phyloP scores from a whole-genome alignment of 352 stramenopile species.

The Phytophthora ramorum region DNA sequence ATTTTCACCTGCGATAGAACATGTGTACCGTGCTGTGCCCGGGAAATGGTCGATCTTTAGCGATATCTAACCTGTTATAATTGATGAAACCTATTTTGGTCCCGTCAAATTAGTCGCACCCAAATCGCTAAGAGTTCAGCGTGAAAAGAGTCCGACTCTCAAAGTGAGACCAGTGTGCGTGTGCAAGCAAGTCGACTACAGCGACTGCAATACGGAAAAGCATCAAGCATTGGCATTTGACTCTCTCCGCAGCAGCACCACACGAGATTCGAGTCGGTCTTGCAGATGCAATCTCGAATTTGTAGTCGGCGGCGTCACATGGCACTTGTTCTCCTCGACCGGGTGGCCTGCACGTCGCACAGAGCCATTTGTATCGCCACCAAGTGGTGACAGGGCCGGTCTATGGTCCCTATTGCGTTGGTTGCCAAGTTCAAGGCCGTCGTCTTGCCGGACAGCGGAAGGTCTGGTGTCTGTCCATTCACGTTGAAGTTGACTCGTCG shows the following conservation, averaged over 20 bases:
- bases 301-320: neutral
- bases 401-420: constrained; percentile 7
- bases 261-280: neutral
- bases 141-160: constrained; percentile 8
- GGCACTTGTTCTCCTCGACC: neutral
- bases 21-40: neutral
- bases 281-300: neutral
- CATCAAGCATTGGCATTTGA: neutral
- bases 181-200: constrained; percentile 1
- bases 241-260: neutral
- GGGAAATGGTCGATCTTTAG: neutral
- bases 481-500: constrained; percentile 11
- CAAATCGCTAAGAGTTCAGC: constrained; percentile 17
- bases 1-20: neutral
- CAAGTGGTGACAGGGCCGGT: constrained; percentile 26
- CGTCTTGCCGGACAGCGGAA: constrained; percentile 13
- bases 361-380: constrained; percentile 22
- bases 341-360: constrained; percentile 19
- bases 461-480: constrained; percentile 2
- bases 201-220: neutral
- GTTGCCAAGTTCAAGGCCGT: constrained; percentile 17
- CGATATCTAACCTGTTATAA: neutral
- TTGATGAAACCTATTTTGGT: neutral
- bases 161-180: neutral
- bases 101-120: constrained; percentile 12